phyloP scores from a whole-genome alignment of 2,329 filamentous ascomycete genomes.

The Fusarium pilosicola region DNA sequence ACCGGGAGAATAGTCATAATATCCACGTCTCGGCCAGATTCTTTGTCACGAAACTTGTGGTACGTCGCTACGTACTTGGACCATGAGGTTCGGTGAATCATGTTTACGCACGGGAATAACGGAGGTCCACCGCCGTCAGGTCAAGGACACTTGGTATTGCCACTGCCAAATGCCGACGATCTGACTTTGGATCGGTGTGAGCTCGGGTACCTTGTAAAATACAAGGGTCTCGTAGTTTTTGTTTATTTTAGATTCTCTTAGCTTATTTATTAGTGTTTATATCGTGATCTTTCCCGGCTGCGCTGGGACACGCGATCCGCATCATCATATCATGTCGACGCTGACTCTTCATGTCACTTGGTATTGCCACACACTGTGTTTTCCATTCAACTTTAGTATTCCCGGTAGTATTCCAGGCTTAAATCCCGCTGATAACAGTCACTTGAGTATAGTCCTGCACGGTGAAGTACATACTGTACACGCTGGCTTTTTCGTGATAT shows the following conservation, averaged over 20 bases:
- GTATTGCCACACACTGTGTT: not conserved
- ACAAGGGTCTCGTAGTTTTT: not conserved
- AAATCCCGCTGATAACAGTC: fast-evolving
- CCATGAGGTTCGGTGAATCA: not conserved
- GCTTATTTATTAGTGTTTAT: not conserved
- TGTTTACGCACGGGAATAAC: not conserved
- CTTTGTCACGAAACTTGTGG: not conserved
- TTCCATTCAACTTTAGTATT: not conserved
- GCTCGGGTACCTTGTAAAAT: not conserved
- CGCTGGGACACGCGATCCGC: not conserved
- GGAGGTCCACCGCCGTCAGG: not conserved
- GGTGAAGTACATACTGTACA: not conserved
- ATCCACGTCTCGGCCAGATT: constrained; percentile 16
- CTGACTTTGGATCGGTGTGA: not conserved
- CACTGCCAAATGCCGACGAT: not conserved
- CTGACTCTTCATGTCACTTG: not conserved
- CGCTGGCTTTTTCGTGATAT: not conserved
- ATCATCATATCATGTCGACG: not conserved
- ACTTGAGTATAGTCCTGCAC: not conserved
- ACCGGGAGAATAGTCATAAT: constrained; percentile 10
- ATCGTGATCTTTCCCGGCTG: not conserved
- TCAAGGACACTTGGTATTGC: not conserved
- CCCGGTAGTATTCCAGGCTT: fast-evolving
- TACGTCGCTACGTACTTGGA: not conserved
- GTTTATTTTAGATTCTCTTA: not conserved